These are phyloP conservation scores for Myriosclerotinia scirpicola DNA, from an alignment of 2,329 filamentous ascomycete species.

Conservation along the genomic window DNA sequence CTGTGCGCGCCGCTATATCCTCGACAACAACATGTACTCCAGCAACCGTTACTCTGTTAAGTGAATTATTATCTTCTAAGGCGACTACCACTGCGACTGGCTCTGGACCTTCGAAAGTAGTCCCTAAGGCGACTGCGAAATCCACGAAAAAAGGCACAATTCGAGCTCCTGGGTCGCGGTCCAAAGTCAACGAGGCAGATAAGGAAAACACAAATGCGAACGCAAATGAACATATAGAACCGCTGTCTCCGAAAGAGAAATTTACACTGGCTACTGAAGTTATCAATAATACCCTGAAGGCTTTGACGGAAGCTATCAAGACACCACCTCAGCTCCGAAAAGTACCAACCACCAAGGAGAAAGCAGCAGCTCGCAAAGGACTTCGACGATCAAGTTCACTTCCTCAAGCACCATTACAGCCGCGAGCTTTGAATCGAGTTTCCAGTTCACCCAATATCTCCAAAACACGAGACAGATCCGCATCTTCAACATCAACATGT, in stretches of 20 bases:
- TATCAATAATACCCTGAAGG: constrained; percentile 69
- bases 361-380: constrained; percentile 44
- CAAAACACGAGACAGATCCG: constrained; percentile 44
- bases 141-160: constrained; percentile 14
- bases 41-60: constrained; percentile 48
- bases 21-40: constrained; percentile 51
- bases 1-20: constrained; percentile 49
- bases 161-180: constrained; percentile 29
- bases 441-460: constrained; percentile 58
- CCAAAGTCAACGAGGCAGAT: constrained; percentile 32
- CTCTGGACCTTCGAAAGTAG: constrained; percentile 17
- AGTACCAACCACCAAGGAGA: constrained; percentile 42
- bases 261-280: constrained; percentile 70
- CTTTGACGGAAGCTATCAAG: constrained; percentile 66
- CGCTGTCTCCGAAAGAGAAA: constrained; percentile 58
- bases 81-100: constrained; percentile 30
- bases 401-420: constrained; percentile 61
- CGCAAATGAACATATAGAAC: constrained; percentile 40
- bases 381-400: constrained; percentile 57
- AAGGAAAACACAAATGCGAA: constrained; percentile 36
- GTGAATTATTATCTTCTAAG: constrained; percentile 47
- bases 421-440: constrained; percentile 60
- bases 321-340: constrained; percentile 35
- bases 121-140: constrained; percentile 25
- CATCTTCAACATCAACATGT: constrained; percentile 41